Evolutionary conservation across 2,329 filamentous ascomycete genomes (phyloP), one percentile per base, ranked within the genome.

Genomic region (Drechmeria coniospora): DNA sequence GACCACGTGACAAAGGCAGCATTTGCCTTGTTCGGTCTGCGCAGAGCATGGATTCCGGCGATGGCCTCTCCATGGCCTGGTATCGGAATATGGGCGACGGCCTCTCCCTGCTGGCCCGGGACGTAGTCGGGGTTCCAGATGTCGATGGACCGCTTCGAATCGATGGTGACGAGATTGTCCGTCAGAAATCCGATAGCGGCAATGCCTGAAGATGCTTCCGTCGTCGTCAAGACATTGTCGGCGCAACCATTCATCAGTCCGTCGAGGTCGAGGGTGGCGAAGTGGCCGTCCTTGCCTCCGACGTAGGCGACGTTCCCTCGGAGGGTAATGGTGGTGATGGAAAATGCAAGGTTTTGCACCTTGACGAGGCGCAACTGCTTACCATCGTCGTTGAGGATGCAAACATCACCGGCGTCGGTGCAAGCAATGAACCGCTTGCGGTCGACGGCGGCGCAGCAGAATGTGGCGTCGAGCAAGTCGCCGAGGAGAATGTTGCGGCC

Each of bases 1-100:
- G 87, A 86, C 81, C 86, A 98, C 0, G 86, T 94, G 37, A 86
- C 75, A 44, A 95, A 94, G 7, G 75, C 68, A 1, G 82, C 75
- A 14, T 68, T 61, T 15, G 71, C 54, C 4, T 59, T 48, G 32
- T 80, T 79, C 0, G 70, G 63, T 14, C 58, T 57, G 3, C 63
- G 50, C 4, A 94, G 54, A 1, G 73, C 51, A 28, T 74, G 68
- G 1, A 94, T 74, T 10, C 90, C 90, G 23, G 84, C 51, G n/a
- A 78, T 68, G 1, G 72, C 54, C 27, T 75, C 70, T 10, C 69
- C 68, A 32, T 74, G 68, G 9, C 72, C 73, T 2, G 73, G 65
- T 23, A 78, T 69, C 9, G 64, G 63, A 15, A 70, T 63, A 23
- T 57, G 57, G n/a, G 56, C 51, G 7, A 51, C 44, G 15, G 56